phyloP scores from a whole-genome alignment of 2,329 filamentous ascomycete species.

The Colletotrichum coccodes region DNA sequence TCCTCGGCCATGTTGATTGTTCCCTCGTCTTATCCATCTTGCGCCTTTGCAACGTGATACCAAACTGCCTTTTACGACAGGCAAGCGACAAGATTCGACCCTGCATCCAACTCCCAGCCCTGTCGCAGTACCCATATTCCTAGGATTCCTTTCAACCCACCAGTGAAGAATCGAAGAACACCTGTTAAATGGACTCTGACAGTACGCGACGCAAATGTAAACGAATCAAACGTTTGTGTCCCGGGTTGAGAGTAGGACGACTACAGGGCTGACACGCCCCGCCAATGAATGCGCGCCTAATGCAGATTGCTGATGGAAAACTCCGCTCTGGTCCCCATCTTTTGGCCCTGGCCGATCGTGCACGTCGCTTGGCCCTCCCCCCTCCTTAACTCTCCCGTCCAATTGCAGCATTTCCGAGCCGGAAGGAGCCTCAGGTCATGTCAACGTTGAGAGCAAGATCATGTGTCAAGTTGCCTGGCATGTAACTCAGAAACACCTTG shows the following conservation, averaged over 20 bases:
- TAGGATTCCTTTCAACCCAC: not conserved
- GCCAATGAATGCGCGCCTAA: constrained; percentile 16
- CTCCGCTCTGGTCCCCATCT: not conserved
- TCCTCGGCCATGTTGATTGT: not conserved
- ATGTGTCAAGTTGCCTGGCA: not conserved
- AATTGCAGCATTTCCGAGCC: not conserved
- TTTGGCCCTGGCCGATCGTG: not conserved
- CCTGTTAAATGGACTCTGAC: not conserved
- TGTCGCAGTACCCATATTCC: not conserved
- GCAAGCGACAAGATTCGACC: not conserved
- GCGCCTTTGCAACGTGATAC: not conserved
- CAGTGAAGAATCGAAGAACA: not conserved
- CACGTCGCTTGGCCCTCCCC: not conserved
- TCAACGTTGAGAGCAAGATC: not conserved
- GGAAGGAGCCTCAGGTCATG: not conserved
- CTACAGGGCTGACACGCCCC: constrained; percentile 23
- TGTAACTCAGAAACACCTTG: not conserved
- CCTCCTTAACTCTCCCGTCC: not conserved
- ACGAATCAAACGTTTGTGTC: not conserved
- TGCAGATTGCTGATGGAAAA: constrained; percentile 7
- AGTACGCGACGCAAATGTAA: not conserved
- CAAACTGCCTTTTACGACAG: not conserved
- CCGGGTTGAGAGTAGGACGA: not conserved
- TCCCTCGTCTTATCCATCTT: not conserved
- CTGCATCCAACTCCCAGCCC: not conserved